These are phyloP conservation scores for Tylopilus intermedius DNA, from an alignment of 768 basidiomycete species.

Conservation along the genomic window DNA sequence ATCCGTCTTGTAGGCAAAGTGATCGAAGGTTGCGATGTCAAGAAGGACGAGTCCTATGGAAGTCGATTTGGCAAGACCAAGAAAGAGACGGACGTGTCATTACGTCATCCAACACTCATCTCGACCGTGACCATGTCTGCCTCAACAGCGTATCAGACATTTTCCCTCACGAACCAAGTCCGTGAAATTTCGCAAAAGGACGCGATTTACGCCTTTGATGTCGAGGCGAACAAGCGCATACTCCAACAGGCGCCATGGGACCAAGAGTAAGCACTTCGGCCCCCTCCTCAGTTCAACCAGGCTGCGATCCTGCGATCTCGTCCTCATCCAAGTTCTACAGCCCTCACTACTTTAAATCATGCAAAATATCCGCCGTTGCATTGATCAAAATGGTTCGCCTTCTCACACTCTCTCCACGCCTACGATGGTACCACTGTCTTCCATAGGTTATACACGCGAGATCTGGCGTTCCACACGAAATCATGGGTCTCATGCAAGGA, in stretches of 20 bases:
- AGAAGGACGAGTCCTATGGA: no score
- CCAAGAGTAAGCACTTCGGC: conserved; percentile 59
- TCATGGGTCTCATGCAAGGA: conserved; percentile 99
- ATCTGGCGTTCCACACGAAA: conserved; percentile 95
- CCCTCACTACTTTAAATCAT: conserved; percentile 79
- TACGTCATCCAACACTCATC: not conserved
- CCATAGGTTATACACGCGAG: conserved; percentile 93
- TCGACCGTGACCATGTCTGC: conserved; percentile 31
- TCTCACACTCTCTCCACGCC: not conserved
- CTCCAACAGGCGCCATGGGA: conserved; percentile 76
- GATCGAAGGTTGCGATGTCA: no score
- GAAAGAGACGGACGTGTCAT: no score
- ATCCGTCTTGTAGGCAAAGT: no score
- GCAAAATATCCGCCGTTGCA: conserved; percentile 92
- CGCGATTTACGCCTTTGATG: conserved; percentile 74
- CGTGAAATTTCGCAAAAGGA: conserved; percentile 69
- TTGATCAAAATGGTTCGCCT: conserved; percentile 84
- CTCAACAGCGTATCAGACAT: conserved; percentile 64
- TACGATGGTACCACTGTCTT: not conserved
- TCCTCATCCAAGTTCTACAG: conserved; percentile 33
- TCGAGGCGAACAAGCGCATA: conserved; percentile 59
- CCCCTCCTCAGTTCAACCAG: not conserved
- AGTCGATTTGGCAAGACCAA: no score
- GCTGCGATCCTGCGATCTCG: not conserved
- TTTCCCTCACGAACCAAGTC: conserved; percentile 68